Evolutionary conservation across 305 asterid species (phyloP).

Genomic region (Withania somnifera): DNA sequence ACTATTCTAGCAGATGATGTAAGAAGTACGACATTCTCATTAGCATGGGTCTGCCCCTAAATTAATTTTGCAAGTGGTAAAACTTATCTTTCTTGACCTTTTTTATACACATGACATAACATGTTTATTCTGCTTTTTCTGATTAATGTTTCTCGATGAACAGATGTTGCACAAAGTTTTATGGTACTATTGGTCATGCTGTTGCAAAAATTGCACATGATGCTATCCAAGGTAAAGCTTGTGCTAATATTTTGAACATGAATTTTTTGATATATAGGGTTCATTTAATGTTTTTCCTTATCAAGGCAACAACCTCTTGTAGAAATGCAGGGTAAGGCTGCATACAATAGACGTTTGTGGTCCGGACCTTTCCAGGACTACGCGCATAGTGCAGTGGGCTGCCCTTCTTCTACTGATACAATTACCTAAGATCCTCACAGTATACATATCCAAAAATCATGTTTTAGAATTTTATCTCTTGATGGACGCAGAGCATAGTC

Average conservation of each 20-base stretch:
- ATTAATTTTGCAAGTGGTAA: conserved; percentile 61
- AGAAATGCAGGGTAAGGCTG: no score
- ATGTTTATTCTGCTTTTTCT: conserved; percentile 20
- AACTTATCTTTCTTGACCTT: conserved; percentile 38
- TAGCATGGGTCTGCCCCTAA: conserved; percentile 95
- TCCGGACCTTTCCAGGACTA: no score
- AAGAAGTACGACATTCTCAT: conserved; percentile 58
- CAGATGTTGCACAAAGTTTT: conserved; percentile 91
- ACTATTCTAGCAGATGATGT: conserved; percentile 57
- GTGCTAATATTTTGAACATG: not conserved
- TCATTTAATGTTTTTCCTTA: not conserved
- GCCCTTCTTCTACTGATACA: not conserved
- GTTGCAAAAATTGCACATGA: conserved; percentile 76
- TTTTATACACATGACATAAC: not conserved
- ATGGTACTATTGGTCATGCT: conserved; percentile 50
- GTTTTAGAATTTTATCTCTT: not conserved
- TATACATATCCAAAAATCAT: not conserved
- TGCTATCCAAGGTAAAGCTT: conserved; percentile 61
- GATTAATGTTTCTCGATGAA: conserved; percentile 10
- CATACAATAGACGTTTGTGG: no score
- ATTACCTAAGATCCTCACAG: not conserved
- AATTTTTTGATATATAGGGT: not conserved
- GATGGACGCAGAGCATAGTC: conserved; percentile 51
- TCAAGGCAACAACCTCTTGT: no score
- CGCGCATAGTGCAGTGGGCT: no score